Conservation (phyloP, 805 yeast genomes). For the Suhomyces sp. region DNA sequence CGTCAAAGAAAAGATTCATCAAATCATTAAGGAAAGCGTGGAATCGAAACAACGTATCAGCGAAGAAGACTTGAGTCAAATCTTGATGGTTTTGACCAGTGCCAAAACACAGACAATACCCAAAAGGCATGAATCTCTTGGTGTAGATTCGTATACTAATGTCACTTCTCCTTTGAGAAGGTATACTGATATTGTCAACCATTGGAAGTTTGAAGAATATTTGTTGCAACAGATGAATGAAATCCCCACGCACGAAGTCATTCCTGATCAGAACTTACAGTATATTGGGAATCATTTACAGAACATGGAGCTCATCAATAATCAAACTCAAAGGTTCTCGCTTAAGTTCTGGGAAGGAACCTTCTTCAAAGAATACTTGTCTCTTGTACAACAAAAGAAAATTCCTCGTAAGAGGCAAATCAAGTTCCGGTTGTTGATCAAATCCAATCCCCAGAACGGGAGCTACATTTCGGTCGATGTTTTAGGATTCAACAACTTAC, state of each 20-base stretch:
- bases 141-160: conserved; percentile 61
- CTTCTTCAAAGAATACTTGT: conserved; percentile 30
- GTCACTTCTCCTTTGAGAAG: conserved; percentile 55
- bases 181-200: conserved; percentile 50
- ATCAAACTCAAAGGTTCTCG: conserved; percentile 23
- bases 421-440: conserved; percentile 22
- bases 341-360: conserved; percentile 38
- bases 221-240: conserved; percentile 4
- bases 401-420: conserved; percentile 16
- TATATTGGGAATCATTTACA: conserved; percentile 31
- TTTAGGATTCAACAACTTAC: conserved; percentile 24
- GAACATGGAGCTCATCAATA: conserved; percentile 28
- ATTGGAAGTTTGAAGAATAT: conserved; percentile 51
- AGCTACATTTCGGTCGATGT: conserved; percentile 24
- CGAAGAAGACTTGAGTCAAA: conserved; percentile 41
- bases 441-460: conserved; percentile 25
- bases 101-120: conserved; percentile 52
- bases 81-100: conserved; percentile 48
- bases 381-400: conserved; percentile 14
- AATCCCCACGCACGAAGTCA: neutral
- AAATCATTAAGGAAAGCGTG: conserved; percentile 17
- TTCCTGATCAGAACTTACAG: conserved; percentile 7
- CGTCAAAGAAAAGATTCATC: conserved; percentile 25
- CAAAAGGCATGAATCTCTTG: conserved; percentile 58
- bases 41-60: conserved; percentile 18